Conservation (phyloP, 257 asterid species). For the Gynochthodes officinalis region DNA sequence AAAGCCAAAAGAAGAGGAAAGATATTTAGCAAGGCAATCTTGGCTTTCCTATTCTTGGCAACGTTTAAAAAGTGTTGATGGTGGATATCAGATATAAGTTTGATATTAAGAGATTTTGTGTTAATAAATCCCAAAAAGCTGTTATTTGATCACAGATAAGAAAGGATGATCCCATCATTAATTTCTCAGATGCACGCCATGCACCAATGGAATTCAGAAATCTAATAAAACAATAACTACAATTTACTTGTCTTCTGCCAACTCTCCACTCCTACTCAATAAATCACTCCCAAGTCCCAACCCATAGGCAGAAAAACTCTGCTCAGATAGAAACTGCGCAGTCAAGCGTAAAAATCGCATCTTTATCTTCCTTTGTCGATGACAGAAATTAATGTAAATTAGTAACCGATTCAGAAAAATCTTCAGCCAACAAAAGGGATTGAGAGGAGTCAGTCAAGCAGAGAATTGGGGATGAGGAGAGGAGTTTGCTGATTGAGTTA, state of each 20-base stretch:
- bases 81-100: background rate
- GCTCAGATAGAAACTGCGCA: slow-evolving; percentile 11
- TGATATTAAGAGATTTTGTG: background rate
- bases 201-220: background rate
- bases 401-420: background rate
- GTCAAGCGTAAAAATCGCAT: slow-evolving; percentile 12
- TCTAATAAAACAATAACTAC: background rate
- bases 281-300: background rate
- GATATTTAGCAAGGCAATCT: slow-evolving; percentile 10
- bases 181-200: background rate
- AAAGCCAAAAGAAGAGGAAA: too few relatives aligned
- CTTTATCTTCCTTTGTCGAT: slow-evolving; percentile 3
- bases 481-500: background rate
- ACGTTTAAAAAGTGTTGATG: background rate
- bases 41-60: background rate
- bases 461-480: background rate
- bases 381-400: background rate
- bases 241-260: background rate
- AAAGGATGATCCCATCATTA: slow-evolving; percentile 4
- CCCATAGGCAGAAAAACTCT: background rate
- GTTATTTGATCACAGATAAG: background rate
- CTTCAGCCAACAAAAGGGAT: background rate
- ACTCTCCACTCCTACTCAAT: background rate
- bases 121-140: background rate
- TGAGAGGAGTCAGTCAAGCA: background rate